Evolutionary conservation across 495 filamentous ascomycete genomes (phyloP).

Genomic region (Daldinia childiae): DNA sequence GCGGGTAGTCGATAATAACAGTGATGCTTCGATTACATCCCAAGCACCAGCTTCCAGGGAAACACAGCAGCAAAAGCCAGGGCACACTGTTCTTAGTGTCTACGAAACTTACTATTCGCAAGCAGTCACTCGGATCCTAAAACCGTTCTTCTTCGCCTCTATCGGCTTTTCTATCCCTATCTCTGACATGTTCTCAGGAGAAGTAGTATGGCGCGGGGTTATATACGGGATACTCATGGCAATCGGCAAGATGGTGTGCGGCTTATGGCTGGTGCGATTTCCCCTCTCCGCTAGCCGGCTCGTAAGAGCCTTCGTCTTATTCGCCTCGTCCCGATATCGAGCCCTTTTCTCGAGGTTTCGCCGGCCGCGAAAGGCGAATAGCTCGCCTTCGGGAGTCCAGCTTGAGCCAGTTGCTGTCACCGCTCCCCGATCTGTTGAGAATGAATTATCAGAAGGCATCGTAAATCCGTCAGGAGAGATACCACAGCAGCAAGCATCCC

Average conservation of each 20-base stretch:
- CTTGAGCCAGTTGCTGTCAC: background rate
- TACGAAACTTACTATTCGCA: constrained; percentile 67
- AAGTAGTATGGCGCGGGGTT: constrained; percentile 75
- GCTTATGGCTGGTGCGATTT: constrained; percentile 69
- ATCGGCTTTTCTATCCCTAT: constrained; percentile 85
- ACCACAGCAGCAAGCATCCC: background rate
- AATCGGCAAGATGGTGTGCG: constrained; percentile 68
- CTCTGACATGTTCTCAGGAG: constrained; percentile 69
- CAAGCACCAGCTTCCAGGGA: background rate
- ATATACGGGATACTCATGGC: constrained; percentile 77
- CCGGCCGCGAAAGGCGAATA: background rate
- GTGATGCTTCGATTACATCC: background rate
- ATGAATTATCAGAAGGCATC: background rate
- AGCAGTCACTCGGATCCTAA: constrained; percentile 64
- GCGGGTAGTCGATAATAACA: background rate
- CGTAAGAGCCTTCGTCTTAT: background rate
- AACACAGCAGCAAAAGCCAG: constrained; percentile 3
- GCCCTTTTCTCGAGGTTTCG: constrained; percentile 14
- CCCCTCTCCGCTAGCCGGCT: constrained; percentile 22
- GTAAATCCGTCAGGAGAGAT: background rate
- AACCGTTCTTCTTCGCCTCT: constrained; percentile 82
- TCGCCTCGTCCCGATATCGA: constrained; percentile 17
- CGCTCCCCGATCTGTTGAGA: background rate
- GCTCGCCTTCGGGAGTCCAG: background rate
- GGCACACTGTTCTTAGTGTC: constrained; percentile 49